phyloP scores from a whole-genome alignment of 371 early-diverging fungal genomes.

The Syncephalastrum contaminatum region DNA sequence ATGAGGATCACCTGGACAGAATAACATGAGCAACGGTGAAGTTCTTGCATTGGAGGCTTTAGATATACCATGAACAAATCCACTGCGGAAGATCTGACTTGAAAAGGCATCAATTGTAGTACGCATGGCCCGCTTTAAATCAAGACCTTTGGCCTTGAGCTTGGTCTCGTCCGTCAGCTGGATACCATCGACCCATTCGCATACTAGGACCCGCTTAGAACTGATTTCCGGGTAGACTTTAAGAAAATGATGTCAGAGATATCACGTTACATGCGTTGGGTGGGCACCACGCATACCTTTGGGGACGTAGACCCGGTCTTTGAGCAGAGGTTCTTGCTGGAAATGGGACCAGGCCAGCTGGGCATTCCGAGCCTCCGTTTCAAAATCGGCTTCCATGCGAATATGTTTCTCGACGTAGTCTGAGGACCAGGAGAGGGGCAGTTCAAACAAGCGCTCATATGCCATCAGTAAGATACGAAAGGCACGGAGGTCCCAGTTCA shows the following conservation, averaged over 20 bases:
- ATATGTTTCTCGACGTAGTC: slow-evolving; percentile 76
- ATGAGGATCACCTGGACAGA: slow-evolving; percentile 67
- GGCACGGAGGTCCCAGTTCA: slow-evolving; percentile 81
- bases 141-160: slow-evolving; percentile 38
- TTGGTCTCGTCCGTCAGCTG: slow-evolving; percentile 57
- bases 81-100: slow-evolving; percentile 85
- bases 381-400: slow-evolving; percentile 80
- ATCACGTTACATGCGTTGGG: too few relatives aligned
- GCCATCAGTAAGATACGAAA: slow-evolving; percentile 57
- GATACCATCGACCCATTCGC: slow-evolving; percentile 86
- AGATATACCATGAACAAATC: slow-evolving; percentile 83
- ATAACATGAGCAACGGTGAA: not conserved
- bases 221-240: slow-evolving; percentile 77
- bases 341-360: slow-evolving; percentile 60
- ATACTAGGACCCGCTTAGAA: slow-evolving; percentile 71
- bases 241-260: not conserved
- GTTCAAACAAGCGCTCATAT: slow-evolving; percentile 78
- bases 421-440: slow-evolving; percentile 83
- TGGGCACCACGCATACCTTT: slow-evolving; percentile 19
- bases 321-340: slow-evolving; percentile 53
- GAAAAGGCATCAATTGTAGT: slow-evolving; percentile 82
- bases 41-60: not conserved
- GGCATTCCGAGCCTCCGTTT: slow-evolving; percentile 79
- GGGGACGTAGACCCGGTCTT: slow-evolving; percentile 71
- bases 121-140: slow-evolving; percentile 65